phyloP scores from a whole-genome alignment of 1,284 basidiomycete species.

The Cryptococcus sp. region DNA sequence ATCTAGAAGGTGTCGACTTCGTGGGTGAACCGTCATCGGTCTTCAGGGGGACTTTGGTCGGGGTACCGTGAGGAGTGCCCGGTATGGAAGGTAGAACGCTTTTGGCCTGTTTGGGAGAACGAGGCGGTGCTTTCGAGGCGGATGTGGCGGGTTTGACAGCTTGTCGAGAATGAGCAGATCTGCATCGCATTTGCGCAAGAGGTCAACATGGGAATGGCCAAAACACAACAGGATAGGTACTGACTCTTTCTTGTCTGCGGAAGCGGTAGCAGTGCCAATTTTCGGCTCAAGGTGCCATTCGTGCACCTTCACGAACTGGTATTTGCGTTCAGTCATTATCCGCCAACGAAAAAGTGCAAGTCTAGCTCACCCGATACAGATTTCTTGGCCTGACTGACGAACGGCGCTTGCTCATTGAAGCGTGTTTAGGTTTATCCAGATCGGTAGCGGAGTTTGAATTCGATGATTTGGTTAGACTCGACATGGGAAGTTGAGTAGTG shows the following conservation, averaged over 20 bases:
- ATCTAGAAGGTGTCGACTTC: constrained; percentile 6
- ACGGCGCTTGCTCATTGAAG: constrained; percentile 70
- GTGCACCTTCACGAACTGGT: constrained; percentile 67
- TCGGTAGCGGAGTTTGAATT: constrained; percentile 65
- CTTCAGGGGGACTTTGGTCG: constrained; percentile 31
- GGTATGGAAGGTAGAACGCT: constrained; percentile 15
- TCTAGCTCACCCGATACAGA: constrained; percentile 70
- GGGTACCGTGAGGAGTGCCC: constrained; percentile 18
- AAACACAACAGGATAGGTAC: constrained; percentile 43
- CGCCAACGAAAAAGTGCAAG: background rate
- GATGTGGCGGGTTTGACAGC: background rate
- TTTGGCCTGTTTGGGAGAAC: constrained; percentile 7
- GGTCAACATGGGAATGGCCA: background rate
- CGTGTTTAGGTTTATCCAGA: constrained; percentile 74
- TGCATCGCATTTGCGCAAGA: background rate
- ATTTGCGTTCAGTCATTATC: constrained; percentile 8
- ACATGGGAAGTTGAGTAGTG: constrained; percentile 80
- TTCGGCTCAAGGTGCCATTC: constrained; percentile 63
- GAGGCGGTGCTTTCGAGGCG: background rate
- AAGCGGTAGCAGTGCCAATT: constrained; percentile 17
- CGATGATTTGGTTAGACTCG: constrained; percentile 59
- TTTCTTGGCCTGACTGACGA: constrained; percentile 79
- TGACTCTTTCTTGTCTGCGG: constrained; percentile 74
- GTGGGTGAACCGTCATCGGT: constrained; percentile 22
- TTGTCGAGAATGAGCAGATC: constrained; percentile 15